Evolutionary conservation across 441 rosid genomes (phyloP).

Genomic region (Macaranga tanarius): DNA sequence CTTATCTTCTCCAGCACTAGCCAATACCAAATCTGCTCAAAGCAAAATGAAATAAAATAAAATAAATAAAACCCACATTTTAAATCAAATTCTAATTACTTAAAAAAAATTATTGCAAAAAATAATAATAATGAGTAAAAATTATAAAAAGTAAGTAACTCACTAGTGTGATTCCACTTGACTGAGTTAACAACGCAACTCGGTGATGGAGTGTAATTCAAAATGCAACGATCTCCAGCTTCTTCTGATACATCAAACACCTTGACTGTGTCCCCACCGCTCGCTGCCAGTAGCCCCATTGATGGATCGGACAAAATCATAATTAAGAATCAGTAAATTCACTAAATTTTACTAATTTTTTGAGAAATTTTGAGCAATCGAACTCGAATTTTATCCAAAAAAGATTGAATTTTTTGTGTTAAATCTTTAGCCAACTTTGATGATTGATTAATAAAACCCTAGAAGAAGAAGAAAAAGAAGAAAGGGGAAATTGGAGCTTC

Average conservation of each 20-base stretch:
- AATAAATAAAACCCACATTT: background rate
- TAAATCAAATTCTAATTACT: background rate
- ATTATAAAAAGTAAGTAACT: slow-evolving; percentile 27
- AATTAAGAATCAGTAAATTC: slow-evolving; percentile 11
- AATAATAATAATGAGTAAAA: background rate
- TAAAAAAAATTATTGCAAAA: background rate
- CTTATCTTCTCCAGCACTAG: slow-evolving; percentile 95
- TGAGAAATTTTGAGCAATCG: slow-evolving; percentile 10
- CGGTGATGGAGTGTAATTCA: slow-evolving; percentile 76
- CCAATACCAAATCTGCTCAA: slow-evolving; percentile 79
- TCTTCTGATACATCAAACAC: slow-evolving; percentile 72
- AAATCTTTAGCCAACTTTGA: too few species aligned
- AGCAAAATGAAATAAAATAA: too few species aligned
- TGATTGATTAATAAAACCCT: slow-evolving; percentile 17
- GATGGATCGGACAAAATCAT: slow-evolving; percentile 68
- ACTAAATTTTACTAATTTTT: background rate
- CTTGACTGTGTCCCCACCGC: slow-evolving; percentile 92
- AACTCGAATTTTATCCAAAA: too few species aligned
- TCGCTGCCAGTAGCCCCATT: slow-evolving; percentile 62
- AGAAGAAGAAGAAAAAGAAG: background rate
- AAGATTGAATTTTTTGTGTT: too few species aligned
- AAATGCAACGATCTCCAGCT: slow-evolving; percentile 73
- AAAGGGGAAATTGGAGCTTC: background rate
- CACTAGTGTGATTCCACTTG: slow-evolving; percentile 93
- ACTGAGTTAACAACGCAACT: slow-evolving; percentile 70